phyloP scores from a whole-genome alignment of 768 basidiomycete genomes.

The Kwoniella shandongensis region DNA sequence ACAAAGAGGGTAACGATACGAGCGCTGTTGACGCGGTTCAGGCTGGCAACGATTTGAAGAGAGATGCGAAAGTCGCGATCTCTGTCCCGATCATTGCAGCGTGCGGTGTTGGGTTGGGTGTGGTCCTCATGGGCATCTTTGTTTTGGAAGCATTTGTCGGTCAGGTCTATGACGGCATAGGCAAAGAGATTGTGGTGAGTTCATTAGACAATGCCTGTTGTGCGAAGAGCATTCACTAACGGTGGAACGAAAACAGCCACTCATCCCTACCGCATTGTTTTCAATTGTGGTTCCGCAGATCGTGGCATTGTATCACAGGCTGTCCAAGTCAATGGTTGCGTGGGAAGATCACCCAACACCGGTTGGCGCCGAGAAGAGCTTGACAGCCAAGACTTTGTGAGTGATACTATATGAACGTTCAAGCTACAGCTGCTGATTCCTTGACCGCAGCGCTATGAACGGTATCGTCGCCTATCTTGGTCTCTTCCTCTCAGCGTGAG shows the following conservation, averaged over 20 bases:
- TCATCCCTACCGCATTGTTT: slow-evolving; percentile 81
- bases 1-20: slow-evolving; percentile 12
- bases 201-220: no score
- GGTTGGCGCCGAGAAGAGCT: slow-evolving; percentile 70
- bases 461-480: slow-evolving; percentile 88
- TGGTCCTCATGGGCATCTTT: slow-evolving; percentile 71
- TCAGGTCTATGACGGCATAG: slow-evolving; percentile 82
- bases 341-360: slow-evolving; percentile 92
- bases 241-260: slow-evolving; percentile 58
- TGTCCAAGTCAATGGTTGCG: slow-evolving; percentile 68
- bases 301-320: slow-evolving; percentile 67
- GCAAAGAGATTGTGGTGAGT: slow-evolving; percentile 73
- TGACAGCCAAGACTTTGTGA: slow-evolving; percentile 83
- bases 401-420: slow-evolving; percentile 4
- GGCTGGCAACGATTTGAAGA: slow-evolving; percentile 35
- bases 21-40: slow-evolving; percentile 33
- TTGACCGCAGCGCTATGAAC: slow-evolving; percentile 61
- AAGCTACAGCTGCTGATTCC: neutral
- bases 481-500: slow-evolving; percentile 81
- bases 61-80: slow-evolving; percentile 47
- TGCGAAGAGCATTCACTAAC: neutral
- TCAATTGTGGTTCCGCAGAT: slow-evolving; percentile 75
- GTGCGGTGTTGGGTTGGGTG: slow-evolving; percentile 69
- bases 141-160: slow-evolving; percentile 84
- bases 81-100: slow-evolving; percentile 58